These are phyloP conservation scores for Cymbopogon citratus DNA, from an alignment of 176 grass and related monocot genomes.

Conservation along the genomic window DNA sequence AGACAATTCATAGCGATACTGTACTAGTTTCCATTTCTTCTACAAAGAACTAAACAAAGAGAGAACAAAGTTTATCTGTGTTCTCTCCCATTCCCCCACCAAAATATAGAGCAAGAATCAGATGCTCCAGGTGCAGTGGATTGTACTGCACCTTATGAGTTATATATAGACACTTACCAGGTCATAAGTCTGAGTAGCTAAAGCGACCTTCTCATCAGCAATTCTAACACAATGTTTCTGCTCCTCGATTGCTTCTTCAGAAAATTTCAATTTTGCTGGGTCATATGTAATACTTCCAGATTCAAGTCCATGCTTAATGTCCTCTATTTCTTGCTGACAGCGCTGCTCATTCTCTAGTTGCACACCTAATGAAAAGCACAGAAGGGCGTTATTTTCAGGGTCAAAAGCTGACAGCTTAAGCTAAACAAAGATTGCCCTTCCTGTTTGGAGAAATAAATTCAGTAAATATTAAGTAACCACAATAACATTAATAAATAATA, in stretches of 20 bases:
- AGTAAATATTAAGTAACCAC: conserved; percentile 6
- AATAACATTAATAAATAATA: conserved; percentile 19
- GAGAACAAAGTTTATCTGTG: conserved; percentile 3
- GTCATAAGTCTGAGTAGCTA: conserved; percentile 94
- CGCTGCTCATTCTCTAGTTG: conserved; percentile 87
- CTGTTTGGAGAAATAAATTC: conserved; percentile 12
- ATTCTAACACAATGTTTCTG: conserved; percentile 93
- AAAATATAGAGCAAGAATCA: conserved; percentile 8
- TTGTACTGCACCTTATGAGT: neutral
- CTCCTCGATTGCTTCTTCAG: conserved; percentile 85
- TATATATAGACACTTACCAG: conserved; percentile 53
- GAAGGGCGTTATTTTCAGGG: neutral
- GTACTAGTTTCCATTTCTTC: neutral
- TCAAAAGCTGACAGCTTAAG: neutral
- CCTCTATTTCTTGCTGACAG: conserved; percentile 92
- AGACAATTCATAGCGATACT: neutral
- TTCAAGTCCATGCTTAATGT: conserved; percentile 70
- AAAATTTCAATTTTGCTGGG: conserved; percentile 78
- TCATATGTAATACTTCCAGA: conserved; percentile 74
- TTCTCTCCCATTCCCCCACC: neutral
- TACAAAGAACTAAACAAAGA: neutral
- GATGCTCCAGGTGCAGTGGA: neutral
- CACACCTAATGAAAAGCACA: conserved; percentile 55
- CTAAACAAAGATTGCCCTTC: neutral
- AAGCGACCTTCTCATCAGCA: conserved; percentile 99